Conservation (phyloP, 345 rosid genomes). For the Salix udensis region DNA sequence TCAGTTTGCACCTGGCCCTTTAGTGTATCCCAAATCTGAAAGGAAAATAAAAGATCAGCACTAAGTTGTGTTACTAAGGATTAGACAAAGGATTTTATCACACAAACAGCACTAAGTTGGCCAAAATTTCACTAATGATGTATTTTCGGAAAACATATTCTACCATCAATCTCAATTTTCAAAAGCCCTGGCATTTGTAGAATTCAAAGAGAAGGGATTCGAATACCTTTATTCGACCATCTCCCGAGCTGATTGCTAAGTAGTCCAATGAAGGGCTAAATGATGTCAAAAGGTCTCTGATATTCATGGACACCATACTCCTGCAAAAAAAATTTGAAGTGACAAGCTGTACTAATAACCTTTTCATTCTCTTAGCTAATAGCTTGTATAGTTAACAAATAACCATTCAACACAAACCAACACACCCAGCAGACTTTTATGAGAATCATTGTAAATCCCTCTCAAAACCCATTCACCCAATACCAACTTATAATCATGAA, state of each 20-base stretch:
- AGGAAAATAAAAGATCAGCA: constrained; percentile 3
- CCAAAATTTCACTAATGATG: not conserved
- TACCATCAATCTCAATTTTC: not conserved
- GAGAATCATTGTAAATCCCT: not conserved
- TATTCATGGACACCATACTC: constrained; percentile 59
- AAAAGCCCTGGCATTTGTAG: not conserved
- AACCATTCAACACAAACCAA: not conserved
- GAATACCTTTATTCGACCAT: constrained; percentile 79
- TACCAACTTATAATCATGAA: too few species aligned
- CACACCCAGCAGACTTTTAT: not conserved
- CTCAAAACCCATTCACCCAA: not conserved
- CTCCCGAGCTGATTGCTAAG: constrained; percentile 75
- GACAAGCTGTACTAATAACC: not conserved
- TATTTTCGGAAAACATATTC: not conserved
- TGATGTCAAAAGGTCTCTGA: constrained; percentile 69
- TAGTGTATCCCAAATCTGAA: constrained; percentile 71
- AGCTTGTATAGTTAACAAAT: not conserved
- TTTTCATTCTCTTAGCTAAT: too few species aligned
- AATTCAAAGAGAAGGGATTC: not conserved
- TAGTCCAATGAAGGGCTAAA: constrained; percentile 75
- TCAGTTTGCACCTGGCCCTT: constrained; percentile 72
- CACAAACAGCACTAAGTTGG: not conserved
- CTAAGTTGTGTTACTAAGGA: not conserved
- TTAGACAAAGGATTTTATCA: not conserved
- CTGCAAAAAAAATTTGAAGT: constrained; percentile 23